Evolutionary conservation across 768 basidiomycete genomes (phyloP), one percentile per base, ranked within the genome.

Genomic region (Hericium rajendrae): DNA sequence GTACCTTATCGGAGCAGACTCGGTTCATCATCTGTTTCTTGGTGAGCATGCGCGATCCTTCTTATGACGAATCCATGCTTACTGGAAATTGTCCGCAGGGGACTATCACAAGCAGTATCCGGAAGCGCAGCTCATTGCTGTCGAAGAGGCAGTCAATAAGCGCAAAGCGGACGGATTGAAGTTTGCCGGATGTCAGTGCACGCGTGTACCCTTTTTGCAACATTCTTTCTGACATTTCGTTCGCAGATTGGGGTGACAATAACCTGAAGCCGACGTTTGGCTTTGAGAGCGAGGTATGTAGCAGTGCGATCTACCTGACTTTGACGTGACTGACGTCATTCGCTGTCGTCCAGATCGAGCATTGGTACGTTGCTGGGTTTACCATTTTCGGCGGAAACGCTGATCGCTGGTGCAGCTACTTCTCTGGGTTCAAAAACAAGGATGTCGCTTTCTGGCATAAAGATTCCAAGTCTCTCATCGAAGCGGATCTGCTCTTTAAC

Each of bases 401-500:
- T 32, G 6, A 32, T 32, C 32, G 0, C 32, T 40, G 24, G 13
- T n/a, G 11, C 12, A 85, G 84, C 62, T 88, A 86, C 65, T 88
- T 89, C 66, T 74, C 83, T 10, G 85, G 85, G 1, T 79, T 82
- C 65, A 73, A 71, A 59, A 90, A 89, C 66, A 86, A 88, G 66
- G 92, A 94, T 54, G 81, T 94, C 13, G 88, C 91, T 0, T 92
- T 91, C 70, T 79, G 86, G 58, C 92, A 95, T 65, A 70, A 73
- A 12, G 73, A 79, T 0, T 86, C 84, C 13, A 87, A 83, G 67
- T 81, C 85, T 0, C 72, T 94, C 48, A 78, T 94, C 49, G 76
- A 86, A 68, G 93, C 89, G 2, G 93, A 97, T 68, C 73, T 94
- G 48, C 68, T 94, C 2, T 81, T 91, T 73, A 94, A 94, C 71